Conservation (phyloP, 768 basidiomycete species). For the Russula emetica region DNA sequence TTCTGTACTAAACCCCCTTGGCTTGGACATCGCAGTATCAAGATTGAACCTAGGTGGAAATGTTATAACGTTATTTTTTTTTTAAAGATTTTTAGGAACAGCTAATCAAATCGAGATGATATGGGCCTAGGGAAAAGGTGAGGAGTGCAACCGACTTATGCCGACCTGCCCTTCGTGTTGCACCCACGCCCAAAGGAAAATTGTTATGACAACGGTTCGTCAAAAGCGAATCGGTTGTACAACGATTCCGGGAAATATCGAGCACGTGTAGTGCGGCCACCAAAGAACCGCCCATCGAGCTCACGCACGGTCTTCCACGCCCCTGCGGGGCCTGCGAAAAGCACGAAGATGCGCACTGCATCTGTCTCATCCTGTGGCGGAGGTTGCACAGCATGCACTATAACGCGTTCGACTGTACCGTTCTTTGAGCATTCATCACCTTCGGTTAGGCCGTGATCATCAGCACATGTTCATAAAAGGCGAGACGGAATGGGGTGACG, state of each 20-base stretch:
- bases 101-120: constrained; percentile 1
- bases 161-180: background rate
- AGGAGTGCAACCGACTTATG: background rate
- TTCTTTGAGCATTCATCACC: constrained; percentile 91
- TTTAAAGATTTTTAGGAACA: background rate
- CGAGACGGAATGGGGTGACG: constrained; percentile 29
- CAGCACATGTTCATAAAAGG: constrained; percentile 9
- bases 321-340: constrained; percentile 86
- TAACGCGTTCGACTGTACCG: constrained; percentile 86
- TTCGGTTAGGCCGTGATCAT: constrained; percentile 31
- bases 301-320: constrained; percentile 96
- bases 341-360: constrained; percentile 86
- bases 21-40: background rate
- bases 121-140: background rate
- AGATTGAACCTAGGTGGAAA: background rate
- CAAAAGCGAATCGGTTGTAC: constrained; percentile 50
- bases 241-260: constrained; percentile 68
- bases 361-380: constrained; percentile 62
- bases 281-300: constrained; percentile 89
- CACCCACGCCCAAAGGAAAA: background rate
- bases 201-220: constrained; percentile 38
- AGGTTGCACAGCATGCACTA: constrained; percentile 75
- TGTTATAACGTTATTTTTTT: background rate
- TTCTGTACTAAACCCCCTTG: too few species aligned
- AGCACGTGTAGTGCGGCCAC: constrained; percentile 77